Percentiles rank a stretch among this genome's conserved stretches.
These are phyloP conservation scores for Xylariaceae sp. DNA, from an alignment of 2,329 filamentous ascomycete species.

Conservation along the genomic window DNA sequence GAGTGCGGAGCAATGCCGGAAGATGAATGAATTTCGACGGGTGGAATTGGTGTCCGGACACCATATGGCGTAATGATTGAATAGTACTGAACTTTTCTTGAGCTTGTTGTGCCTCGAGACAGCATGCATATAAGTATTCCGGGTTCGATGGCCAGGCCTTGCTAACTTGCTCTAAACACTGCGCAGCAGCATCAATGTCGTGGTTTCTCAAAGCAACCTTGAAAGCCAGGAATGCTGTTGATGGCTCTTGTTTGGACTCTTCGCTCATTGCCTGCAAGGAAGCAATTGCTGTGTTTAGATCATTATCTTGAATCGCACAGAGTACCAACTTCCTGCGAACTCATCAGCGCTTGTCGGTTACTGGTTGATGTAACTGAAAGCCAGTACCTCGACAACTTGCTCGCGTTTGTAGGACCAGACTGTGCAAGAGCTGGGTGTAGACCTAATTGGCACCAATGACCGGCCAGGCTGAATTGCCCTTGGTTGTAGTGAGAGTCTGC, in stretches of 20 bases:
- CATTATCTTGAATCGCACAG: constrained; percentile 61
- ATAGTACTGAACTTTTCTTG: constrained; percentile 62
- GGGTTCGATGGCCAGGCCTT: constrained; percentile 50
- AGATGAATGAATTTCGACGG: constrained; percentile 52
- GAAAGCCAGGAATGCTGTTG: constrained; percentile 73
- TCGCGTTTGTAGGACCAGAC: constrained; percentile 62
- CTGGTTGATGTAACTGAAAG: neutral
- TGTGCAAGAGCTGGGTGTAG: constrained; percentile 65
- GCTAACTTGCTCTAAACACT: constrained; percentile 62
- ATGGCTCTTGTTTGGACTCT: constrained; percentile 54
- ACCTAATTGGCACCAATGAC: constrained; percentile 70
- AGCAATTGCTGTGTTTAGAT: constrained; percentile 52
- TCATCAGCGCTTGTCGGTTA: constrained; percentile 9
- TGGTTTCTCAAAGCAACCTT: constrained; percentile 62
- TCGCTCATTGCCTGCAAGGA: constrained; percentile 60
- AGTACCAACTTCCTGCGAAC: constrained; percentile 65
- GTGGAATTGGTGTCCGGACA: constrained; percentile 52
- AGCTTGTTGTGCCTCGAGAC: constrained; percentile 68
- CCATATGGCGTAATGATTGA: constrained; percentile 56
- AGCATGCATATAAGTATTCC: constrained; percentile 74
- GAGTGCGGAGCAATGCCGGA: constrained; percentile 63
- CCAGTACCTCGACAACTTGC: constrained; percentile 63
- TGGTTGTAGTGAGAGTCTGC: constrained; percentile 59
- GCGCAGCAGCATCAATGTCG: constrained; percentile 57
- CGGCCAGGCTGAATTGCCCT: constrained; percentile 51